Percentiles rank a stretch among this genome's conserved stretches.
These are phyloP conservation scores for Copromyces sp. DNA, from an alignment of 495 filamentous ascomycete genomes.

Conservation along the genomic window DNA sequence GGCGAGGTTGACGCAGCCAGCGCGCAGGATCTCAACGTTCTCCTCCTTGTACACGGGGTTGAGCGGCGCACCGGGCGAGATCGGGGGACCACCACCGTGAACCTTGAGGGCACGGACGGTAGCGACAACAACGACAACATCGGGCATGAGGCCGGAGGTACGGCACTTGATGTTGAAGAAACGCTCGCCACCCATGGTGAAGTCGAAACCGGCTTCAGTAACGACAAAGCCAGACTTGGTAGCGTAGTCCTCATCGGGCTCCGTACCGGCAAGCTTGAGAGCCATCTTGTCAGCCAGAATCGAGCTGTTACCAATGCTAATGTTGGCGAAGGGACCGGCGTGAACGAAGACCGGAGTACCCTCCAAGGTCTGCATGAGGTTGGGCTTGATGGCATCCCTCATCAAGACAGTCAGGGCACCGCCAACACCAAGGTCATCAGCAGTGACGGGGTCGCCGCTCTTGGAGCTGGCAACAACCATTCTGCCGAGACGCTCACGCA, in stretches of 20 bases:
- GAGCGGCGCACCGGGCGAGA: conserved; percentile 73
- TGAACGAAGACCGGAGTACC: conserved; percentile 96
- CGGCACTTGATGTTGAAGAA: conserved; percentile 99
- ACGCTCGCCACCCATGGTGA: conserved; percentile 98
- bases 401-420: conserved; percentile 90
- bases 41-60: conserved; percentile 82
- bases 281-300: conserved; percentile 92
- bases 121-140: conserved; percentile 88
- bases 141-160: conserved; percentile 81
- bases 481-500: conserved; percentile 86
- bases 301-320: conserved; percentile 91
- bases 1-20: conserved; percentile 84
- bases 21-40: conserved; percentile 81
- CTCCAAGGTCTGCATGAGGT: conserved; percentile 96
- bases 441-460: conserved; percentile 83
- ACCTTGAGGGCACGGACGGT: conserved; percentile 94
- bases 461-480: conserved; percentile 93
- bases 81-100: conserved; percentile 88
- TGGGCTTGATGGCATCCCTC: conserved; percentile 97
- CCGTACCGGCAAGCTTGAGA: conserved; percentile 89
- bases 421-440: conserved; percentile 87
- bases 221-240: conserved; percentile 89
- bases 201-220: conserved; percentile 96
- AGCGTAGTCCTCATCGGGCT: conserved; percentile 80
- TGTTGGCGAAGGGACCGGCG: conserved; percentile 95